Percentiles rank a stretch among this genome's conserved stretches.
phyloP scores from a whole-genome alignment of 2,329 filamentous ascomycete genomes.

The Penicillium sclerotigenum region DNA sequence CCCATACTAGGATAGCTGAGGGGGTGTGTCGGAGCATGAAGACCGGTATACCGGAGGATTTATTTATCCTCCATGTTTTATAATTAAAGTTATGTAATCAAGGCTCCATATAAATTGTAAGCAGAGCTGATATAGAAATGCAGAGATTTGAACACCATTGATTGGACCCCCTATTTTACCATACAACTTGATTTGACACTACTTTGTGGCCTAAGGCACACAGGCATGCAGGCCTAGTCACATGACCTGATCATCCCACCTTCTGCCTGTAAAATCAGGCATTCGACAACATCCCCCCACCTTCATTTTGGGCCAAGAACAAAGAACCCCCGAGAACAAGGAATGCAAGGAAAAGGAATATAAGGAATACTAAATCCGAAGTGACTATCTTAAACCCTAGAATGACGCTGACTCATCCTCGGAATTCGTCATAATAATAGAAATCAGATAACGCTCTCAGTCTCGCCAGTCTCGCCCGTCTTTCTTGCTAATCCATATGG shows the following conservation, averaged over 20 bases:
- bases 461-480: constrained; percentile 32
- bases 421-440: neutral
- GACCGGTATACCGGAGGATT: no score
- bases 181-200: no score
- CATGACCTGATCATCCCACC: neutral
- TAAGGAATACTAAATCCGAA: neutral
- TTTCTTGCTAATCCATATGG: constrained; percentile 35
- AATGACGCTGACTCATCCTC: neutral
- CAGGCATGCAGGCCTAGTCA: neutral
- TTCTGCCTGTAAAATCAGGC: neutral
- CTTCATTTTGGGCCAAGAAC: neutral
- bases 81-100: no score
- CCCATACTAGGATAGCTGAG: no score
- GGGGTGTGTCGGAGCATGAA: no score
- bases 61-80: no score
- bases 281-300: neutral
- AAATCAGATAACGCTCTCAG: neutral
- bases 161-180: no score
- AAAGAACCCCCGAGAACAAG: neutral
- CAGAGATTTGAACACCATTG: no score
- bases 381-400: neutral
- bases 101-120: no score
- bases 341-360: neutral
- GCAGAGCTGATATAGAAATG: no score
- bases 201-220: neutral